Conservation (phyloP, 805 yeast genomes). For the Nakazawaea ernobii region DNA sequence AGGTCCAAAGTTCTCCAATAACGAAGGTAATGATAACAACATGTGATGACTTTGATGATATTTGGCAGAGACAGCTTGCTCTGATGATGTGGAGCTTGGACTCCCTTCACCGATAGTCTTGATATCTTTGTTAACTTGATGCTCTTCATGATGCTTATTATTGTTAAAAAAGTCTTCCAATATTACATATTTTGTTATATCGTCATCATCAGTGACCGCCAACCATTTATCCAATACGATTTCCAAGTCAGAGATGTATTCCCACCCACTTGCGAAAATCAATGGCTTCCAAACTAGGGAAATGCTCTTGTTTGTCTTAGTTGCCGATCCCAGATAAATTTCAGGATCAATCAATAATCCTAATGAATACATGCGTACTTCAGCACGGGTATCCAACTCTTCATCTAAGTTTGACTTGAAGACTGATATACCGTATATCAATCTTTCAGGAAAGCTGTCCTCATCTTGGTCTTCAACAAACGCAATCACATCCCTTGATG, state of each 20-base stretch:
- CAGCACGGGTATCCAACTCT: constrained; percentile 27
- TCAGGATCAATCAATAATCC: constrained; percentile 52
- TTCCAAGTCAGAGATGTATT: constrained; percentile 31
- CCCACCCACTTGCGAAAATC: constrained; percentile 37
- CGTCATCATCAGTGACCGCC: constrained; percentile 15
- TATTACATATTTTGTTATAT: constrained; percentile 8
- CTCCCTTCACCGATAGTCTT: constrained; percentile 21
- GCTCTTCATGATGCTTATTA: constrained; percentile 19
- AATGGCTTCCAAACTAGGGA: constrained; percentile 32
- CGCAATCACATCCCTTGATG: constrained; percentile 44
- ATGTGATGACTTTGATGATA: constrained; percentile 29
- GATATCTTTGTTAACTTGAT: constrained; percentile 24
- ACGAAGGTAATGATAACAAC: constrained; percentile 36
- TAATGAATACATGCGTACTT: constrained; percentile 57
- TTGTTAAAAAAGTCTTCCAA: constrained; percentile 23
- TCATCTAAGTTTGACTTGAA: constrained; percentile 36
- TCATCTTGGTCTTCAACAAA: constrained; percentile 32
- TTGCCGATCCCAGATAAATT: constrained; percentile 12
- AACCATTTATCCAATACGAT: constrained; percentile 21
- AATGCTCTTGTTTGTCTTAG: constrained; percentile 6
- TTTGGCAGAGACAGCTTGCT: constrained; percentile 12
- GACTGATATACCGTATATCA: constrained; percentile 45
- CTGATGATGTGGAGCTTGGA: constrained; percentile 4
- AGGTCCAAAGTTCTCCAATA: constrained; percentile 56
- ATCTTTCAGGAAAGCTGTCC: constrained; percentile 13